Evolutionary conservation across 768 basidiomycete species (phyloP), one percentile per base, ranked within the genome.

Genomic region (Leccinum longicurvipes): DNA sequence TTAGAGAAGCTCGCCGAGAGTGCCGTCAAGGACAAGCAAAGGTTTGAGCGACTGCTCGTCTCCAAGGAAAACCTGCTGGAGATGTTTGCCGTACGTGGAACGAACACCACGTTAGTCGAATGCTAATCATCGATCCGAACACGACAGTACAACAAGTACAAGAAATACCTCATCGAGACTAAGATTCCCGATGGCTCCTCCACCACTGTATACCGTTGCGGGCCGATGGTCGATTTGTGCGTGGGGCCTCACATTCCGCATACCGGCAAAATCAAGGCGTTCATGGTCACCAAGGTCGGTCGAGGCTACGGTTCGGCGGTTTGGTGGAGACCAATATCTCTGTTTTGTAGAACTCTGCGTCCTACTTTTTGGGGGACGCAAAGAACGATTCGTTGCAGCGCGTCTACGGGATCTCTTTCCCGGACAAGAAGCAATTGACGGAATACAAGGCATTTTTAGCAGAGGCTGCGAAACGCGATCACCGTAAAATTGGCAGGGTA

Each of bases 361-460:
- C 93, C 7, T 99, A 98, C 76, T 99, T 98, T 85, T 83, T 98
- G 23, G 96, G 93, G 25, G 93, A 98, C 67, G 76, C 88, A 24
- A 87, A 81, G 65, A 97, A 97, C 71, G 97, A 98, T 63, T 90
- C 91, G 1, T 79, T 99, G 28, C 97, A 98, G 69, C 89, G 97
- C 32, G 84, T 99, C 61, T 99, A 98, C 71, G 97, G 97, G 56
- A 93, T 99, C 71, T 97, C 95, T 0, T 99, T 98, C 84, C 97
- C 97, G 0, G 97, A 98, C 75, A 90, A 90, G 75, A 96, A 97
- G 71, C 92, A 96, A 70, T 75, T 98, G 62, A 76, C 85, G 14
- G 97, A 98, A 57, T 93, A 98, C 82, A 98, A 98, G 77, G 82
- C 80, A 46, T 97, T 97, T 80, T 81, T 98, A 54, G 95, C 84